Base-by-base conservation (phyloP, 202 grass and related monocot species). In the Miscanthus sacchariflorus region DNA sequence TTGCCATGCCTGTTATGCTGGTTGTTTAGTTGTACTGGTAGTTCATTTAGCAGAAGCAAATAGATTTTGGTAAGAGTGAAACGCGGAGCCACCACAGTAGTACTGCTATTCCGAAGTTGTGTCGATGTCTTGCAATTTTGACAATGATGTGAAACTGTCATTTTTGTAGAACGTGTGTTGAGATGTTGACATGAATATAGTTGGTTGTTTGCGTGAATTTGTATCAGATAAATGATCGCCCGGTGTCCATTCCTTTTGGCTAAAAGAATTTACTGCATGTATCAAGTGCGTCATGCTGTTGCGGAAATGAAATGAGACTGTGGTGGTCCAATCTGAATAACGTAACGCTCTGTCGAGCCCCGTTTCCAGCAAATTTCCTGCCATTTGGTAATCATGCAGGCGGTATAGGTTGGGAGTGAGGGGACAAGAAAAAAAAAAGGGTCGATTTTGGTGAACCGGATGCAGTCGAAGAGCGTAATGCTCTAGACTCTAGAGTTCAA, bases 61-160 rank as follows among this genome's bases (percentile, higher is more conserved):
- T 65, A 7, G n/a, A 12, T 84, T 81, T 0, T 59, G 38, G 38
- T 33, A 48, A 70, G 81, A 70, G 81, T 49, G 11, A n/a, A 12
- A 1, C 6, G 25, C 27, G 0, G 27, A 12, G 27, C 30, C 21
- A 23, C 66, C 54, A 27, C 4, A 79, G 45, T 74, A 21, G n/a
- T 63, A 49, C 28, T 68, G 27, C 9, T 17, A 54, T 58, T 10
- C 61, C 1, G 36, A 7, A 48, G 45, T 3, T 69, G 17, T 68
- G 46, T 12, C 6, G 0, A 12, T 17, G 7, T 72, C 14, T 6
- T 58, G 30, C 85, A 84, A 27, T 88, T 91, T 88, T 91, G 77
- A 46, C 81, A 65, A 42, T 48, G 17, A 5, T 76, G 19, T 76
- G n/a, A 7, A 56, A n/a, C 4, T 7, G 6, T 40, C 15, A 30